phyloP scores from a whole-genome alignment of 257 asterid genomes.

The Solanum gandarillasii region DNA sequence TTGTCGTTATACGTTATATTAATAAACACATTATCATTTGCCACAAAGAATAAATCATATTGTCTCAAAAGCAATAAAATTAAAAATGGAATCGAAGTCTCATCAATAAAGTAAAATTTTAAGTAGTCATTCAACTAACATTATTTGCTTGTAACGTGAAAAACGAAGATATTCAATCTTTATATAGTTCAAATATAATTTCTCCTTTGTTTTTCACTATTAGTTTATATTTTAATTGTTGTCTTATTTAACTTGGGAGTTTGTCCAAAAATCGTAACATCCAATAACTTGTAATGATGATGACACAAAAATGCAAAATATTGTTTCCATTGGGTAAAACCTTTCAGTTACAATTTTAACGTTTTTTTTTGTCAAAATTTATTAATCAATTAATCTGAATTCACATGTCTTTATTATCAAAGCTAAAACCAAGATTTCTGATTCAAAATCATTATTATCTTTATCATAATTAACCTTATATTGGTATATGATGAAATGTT shows the following conservation, averaged over 20 bases:
- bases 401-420: not conserved
- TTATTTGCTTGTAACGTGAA: not conserved
- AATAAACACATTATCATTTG: not conserved
- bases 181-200: not conserved
- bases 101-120: not conserved
- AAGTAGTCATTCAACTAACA: not conserved
- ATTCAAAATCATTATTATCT: not conserved
- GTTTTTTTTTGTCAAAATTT: not conserved
- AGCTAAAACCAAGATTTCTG: not conserved
- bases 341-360: not conserved
- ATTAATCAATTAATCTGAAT: not conserved
- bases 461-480: not conserved
- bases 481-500: not conserved
- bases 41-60: not conserved
- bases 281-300: not conserved
- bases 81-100: rapidly evolving
- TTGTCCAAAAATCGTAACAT: not conserved
- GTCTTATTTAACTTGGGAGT: not conserved
- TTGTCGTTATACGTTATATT: not conserved
- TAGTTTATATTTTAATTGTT: not conserved
- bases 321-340: not conserved
- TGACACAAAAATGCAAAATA: not conserved
- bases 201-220: not conserved
- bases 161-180: not conserved
- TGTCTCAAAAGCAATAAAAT: not conserved